These are phyloP conservation scores for Mycena chlorophos DNA, from an alignment of 768 basidiomycete species.

Conservation along the genomic window DNA sequence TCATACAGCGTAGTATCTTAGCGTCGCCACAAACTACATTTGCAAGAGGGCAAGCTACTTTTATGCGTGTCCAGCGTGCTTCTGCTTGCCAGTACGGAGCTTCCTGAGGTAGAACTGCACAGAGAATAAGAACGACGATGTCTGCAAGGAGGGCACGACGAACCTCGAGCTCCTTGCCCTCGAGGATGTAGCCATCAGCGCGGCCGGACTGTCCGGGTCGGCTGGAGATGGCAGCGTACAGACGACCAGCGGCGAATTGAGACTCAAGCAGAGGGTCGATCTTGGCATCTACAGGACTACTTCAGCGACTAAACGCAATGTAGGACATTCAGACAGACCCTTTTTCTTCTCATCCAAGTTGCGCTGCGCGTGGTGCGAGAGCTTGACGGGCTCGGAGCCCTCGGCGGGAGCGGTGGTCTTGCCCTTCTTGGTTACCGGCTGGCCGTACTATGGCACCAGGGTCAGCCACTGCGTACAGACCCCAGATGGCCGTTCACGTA, in stretches of 20 bases:
- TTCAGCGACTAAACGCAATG: not conserved
- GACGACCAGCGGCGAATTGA: constrained; percentile 92
- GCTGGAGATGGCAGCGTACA: constrained; percentile 91
- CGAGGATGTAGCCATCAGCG: constrained; percentile 94
- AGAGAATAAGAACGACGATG: constrained; percentile 20
- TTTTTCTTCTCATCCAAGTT: constrained; percentile 88
- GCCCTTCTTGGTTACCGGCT: constrained; percentile 90
- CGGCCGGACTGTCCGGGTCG: constrained; percentile 97
- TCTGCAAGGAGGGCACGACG: constrained; percentile 23
- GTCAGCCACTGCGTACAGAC: constrained; percentile 7
- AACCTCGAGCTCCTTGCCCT: constrained; percentile 98
- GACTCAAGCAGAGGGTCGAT: constrained; percentile 85
- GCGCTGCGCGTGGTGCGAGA: constrained; percentile 89
- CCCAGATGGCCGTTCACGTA: constrained; percentile 46
- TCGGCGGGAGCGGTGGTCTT: constrained; percentile 55
- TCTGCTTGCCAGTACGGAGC: constrained; percentile 91
- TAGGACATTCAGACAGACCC: constrained; percentile 44
- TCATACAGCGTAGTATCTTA: constrained; percentile 22
- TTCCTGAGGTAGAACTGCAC: constrained; percentile 91
- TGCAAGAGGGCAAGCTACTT: constrained; percentile 14
- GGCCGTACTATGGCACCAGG: constrained; percentile 94
- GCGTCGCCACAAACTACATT: constrained; percentile 13
- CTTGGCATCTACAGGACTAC: constrained; percentile 67
- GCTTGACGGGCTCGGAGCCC: constrained; percentile 67
- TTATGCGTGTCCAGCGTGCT: constrained; percentile 72